phyloP scores from a whole-genome alignment of 257 asterid species.

The Solanum medicagineum region DNA sequence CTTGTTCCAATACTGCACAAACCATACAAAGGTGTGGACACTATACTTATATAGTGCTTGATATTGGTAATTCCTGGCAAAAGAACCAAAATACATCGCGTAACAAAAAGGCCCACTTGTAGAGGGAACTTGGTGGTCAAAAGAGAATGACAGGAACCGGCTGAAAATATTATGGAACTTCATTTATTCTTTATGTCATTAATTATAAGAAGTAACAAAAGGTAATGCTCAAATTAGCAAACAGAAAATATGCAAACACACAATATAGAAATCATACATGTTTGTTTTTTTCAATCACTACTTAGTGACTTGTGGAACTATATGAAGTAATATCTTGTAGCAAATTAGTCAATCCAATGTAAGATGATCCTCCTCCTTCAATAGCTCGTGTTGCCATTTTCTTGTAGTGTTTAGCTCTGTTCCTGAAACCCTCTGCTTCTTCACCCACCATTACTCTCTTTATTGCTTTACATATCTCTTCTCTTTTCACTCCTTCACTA shows the following conservation, averaged over 20 bases:
- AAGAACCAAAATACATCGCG: no score
- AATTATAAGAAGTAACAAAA: background rate
- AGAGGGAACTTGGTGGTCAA: no score
- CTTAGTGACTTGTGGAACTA: background rate
- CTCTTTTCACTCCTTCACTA: constrained; percentile 10
- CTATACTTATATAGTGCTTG: no score
- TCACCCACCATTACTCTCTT: constrained; percentile 18
- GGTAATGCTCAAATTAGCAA: background rate
- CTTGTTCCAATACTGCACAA: no score
- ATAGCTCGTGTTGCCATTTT: constrained; percentile 26
- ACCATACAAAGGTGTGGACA: no score
- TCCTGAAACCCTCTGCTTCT: constrained; percentile 19
- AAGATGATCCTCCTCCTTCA: constrained; percentile 45
- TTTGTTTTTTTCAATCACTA: background rate
- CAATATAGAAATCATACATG: background rate
- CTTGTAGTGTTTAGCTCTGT: constrained; percentile 11
- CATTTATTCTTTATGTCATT: background rate
- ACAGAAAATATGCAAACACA: background rate
- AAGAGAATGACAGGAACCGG: no score
- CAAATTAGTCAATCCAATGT: constrained; percentile 10
- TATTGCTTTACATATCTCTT: constrained; percentile 11
- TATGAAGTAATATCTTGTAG: constrained; percentile 18
- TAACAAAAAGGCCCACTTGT: no score
- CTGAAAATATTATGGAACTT: no score
- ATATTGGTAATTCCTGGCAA: no score